Base-by-base conservation (phyloP, 83 land plant genomes). In the Thuja plicata region DNA sequence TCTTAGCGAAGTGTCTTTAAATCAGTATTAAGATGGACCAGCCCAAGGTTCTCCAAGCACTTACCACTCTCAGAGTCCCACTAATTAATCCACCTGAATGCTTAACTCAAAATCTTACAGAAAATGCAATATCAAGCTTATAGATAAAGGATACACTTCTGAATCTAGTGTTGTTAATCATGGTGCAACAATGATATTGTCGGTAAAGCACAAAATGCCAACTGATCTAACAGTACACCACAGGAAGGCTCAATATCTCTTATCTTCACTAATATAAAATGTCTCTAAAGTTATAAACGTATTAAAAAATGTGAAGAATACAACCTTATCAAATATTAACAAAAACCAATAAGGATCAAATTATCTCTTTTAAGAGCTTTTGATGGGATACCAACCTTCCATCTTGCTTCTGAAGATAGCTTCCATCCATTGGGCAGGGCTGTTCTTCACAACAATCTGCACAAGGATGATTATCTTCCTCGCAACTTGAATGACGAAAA, bases 391-490 rank as follows among this genome's bases (percentile, higher is more conserved):
- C 78, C 21, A n/a, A 92, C 94, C 90, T 88, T 88, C 90, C 90
- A 90, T 21, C 84, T 41, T 74, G 86, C 45, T 91, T 83, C 35
- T 73, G 87, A 87, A 50, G 37, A 86, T 55, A 91, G 82, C 80
- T 79, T 76, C 90, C 89, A 71, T 91, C 86, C 35, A 84, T 48
- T 84, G 54, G 37, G 87, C 24, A 78, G 6, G 86, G 70, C 87
- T 85, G 45, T 34, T 54, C 90, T 79, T 91, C 89, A 30, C 74
- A 89, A 87, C 74, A 80, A 24, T 78, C 89, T 3, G 78, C 89
- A 91, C 89, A 89, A 46, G 91, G 57, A 77, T 89, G 90, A 86
- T 74, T 88, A 5, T 57, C 37, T 87, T 94, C 94, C 76, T 88
- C 88, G 76, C 92, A 88, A 86, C 89, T 91, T 27, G 93, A 85